A percentile compares a stretch with the other conserved stretches of the same genome.
These are phyloP conservation scores for Piloderma croceum DNA, from an alignment of 768 basidiomycete genomes.

Conservation along the genomic window DNA sequence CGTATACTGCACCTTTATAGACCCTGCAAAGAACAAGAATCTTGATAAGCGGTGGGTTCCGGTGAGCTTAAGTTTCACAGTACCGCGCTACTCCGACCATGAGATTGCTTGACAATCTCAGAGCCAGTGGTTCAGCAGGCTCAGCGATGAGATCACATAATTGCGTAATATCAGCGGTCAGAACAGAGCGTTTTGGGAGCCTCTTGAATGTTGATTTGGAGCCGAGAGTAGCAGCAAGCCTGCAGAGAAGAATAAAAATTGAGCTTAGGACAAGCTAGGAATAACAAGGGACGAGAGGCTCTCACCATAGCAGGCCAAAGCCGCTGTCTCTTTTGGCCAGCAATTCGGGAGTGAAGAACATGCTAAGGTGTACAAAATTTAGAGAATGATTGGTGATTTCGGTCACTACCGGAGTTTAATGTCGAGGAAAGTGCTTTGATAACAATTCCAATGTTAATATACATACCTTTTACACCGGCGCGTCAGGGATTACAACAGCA, in stretches of 20 bases:
- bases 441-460: too few species aligned
- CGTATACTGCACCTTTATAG: conserved; percentile 37
- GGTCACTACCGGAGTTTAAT: too few species aligned
- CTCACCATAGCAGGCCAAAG: conserved; percentile 82
- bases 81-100: conserved; percentile 89
- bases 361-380: conserved; percentile 23
- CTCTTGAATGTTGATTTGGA: conserved; percentile 83
- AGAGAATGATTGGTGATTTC: too few species aligned
- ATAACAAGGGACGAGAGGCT: background rate
- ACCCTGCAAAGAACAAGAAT: conserved; percentile 26
- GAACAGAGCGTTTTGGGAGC: conserved; percentile 75
- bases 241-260: conserved; percentile 23
- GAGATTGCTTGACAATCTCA: conserved; percentile 82
- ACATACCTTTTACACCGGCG: too few species aligned
- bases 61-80: conserved; percentile 14
- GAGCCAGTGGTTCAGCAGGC: conserved; percentile 81
- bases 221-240: conserved; percentile 89
- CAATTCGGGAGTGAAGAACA: conserved; percentile 87
- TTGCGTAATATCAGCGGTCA: conserved; percentile 76
- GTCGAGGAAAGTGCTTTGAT: too few species aligned
- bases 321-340: conserved; percentile 79
- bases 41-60: background rate
- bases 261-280: background rate
- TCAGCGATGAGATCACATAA: conserved; percentile 76
- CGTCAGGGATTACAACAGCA: conserved; percentile 5